Evolutionary conservation across 2,329 filamentous ascomycete genomes (phyloP), one percentile per base, ranked within the genome.

Genomic region (Blastomyces parvus): DNA sequence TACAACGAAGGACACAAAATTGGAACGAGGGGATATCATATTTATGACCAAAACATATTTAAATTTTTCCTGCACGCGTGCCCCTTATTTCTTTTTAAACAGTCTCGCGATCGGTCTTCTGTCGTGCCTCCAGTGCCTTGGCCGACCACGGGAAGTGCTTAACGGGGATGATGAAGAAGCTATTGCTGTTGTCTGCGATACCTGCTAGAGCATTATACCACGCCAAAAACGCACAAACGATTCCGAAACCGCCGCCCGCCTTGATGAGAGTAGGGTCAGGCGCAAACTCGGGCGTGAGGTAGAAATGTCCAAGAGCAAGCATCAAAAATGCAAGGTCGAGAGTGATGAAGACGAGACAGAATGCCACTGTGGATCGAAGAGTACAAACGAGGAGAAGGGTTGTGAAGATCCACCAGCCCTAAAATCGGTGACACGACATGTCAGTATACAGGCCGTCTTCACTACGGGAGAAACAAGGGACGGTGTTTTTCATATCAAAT

Each of bases 141-240:
- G 89, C 88, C 46, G 89, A 93, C 93, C 93, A 97, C 62, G 92
- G 93, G 83, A 97, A 95, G 82, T 96, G 91, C 70, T 89, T 87
- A 67, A 97, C 91, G 60, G 92, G 93, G 66, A 96, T 86, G 76
- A 94, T 83, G 82, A 96, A 94, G 86, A 96, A 96, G 81, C 90
- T 94, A 73, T 82, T 82, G 69, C 74, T 78, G 61, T 71, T 76
- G 69, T 94, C 90, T 66, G 88, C 87, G 64, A 94, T 84, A 84
- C 90, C 90, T 61, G 89, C 89, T 65, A 93, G 81, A 46, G 90
- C 90, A 71, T 91, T 91, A 78, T 93, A 95, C 90, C 90, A 95
- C 3, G 90, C 90, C 63, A 90, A 72, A 73, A 95, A 94, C 0
- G 90, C 88, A 0, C 90, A 86, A 7, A 94, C 70, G 66, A 94